phyloP scores from a whole-genome alignment of 305 asterid genomes.

The Solanum hybrid region DNA sequence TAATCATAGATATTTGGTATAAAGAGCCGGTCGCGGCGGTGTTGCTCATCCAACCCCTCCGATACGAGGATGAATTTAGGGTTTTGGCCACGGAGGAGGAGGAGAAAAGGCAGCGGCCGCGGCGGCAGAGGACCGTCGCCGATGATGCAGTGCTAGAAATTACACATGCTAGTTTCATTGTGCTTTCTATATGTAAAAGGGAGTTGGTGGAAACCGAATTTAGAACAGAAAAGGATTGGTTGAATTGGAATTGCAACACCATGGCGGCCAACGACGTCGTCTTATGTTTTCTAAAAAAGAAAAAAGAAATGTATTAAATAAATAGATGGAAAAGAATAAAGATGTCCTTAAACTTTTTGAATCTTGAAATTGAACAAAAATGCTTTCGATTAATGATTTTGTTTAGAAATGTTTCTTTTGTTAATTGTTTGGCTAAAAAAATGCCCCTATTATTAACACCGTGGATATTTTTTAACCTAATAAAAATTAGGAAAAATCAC shows the following conservation, averaged over 20 bases:
- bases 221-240: not conserved
- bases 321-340: not conserved
- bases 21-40: not conserved
- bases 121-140: conserved; percentile 2
- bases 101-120: not conserved
- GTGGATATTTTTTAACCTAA: not conserved
- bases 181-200: not conserved
- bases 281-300: not conserved
- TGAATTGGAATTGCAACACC: not conserved
- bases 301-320: not conserved
- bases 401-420: not conserved
- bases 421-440: not conserved
- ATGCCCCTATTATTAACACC: not conserved
- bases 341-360: not conserved
- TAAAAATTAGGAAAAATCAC: not conserved
- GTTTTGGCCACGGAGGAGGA: not conserved
- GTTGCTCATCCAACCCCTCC: not conserved
- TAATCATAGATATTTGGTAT: not conserved
- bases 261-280: not conserved
- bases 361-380: not conserved
- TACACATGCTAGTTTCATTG: not conserved
- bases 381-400: not conserved
- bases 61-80: not conserved
- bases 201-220: not conserved
- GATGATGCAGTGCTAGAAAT: conserved; percentile 5